Base-by-base conservation (phyloP, 768 basidiomycete species). In the Leccinum variicolor region DNA sequence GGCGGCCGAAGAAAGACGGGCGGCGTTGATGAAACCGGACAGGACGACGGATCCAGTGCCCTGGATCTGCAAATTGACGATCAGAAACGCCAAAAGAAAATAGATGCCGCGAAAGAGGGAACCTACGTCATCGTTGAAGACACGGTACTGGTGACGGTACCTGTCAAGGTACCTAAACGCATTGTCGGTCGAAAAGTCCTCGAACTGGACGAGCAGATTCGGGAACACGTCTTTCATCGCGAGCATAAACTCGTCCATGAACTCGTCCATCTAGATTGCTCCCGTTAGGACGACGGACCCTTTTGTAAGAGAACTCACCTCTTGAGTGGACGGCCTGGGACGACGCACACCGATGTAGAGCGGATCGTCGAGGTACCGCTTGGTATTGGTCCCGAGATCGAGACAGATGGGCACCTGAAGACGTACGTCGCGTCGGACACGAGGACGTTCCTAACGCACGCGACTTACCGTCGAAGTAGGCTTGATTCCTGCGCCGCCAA, bases 21-120 rank as follows among this genome's bases (percentile, higher is more conserved):
- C 87, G 21, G 90, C 88, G 57, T 88, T 87, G 58, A 89, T 74
- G 72, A 90, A 88, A 5, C 89, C 89, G 53, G 83, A 85, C 54
- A 92, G 77, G 53, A 91, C 80, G 53, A 92, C 89, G 43, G 87
- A 82, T 10, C 87, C 89, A 55, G 89, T 92, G 45, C 87, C 86
- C 66, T 84, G 87, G 54, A 84, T 84, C 82, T 84, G 58, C 29
- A 14, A 8, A 14, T 21, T 31, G 25, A 63, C 11, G 11, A 43
- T 43, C 19, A 19, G 41, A 19, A 43, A 33, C 19, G n/a, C 7
- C 7, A 5, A 39, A 54, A 39, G 19, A 3, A 55, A 33, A 15
- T 46, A 25, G 7, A 19, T 7, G 17, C 47, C 26, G 11, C 19
- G 50, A 13, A 43, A 8, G 36, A 14, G 19, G 45, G 50, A 53